Percentiles rank a stretch among this genome's conserved stretches.
Conservation (phyloP, 371 early-diverging fungal genomes). For the Apophysomyces elegans region DNA sequence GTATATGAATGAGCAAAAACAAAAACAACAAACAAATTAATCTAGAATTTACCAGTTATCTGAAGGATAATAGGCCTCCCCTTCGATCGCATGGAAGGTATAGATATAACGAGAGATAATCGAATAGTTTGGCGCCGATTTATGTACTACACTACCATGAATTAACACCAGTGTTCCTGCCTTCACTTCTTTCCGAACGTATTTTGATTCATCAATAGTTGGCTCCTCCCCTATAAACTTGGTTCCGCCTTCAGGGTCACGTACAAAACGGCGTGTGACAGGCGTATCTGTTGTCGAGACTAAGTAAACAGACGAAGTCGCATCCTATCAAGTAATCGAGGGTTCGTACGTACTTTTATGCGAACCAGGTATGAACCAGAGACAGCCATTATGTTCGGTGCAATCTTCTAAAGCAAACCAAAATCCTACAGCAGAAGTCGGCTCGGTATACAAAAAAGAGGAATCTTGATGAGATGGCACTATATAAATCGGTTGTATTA, state of each 20-base stretch:
- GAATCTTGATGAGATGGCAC: conserved; percentile 89
- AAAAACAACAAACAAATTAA: background rate
- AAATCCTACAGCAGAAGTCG: conserved; percentile 84
- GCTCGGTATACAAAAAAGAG: conserved; percentile 89
- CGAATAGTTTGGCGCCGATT: conserved; percentile 82
- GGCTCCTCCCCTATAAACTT: conserved; percentile 59
- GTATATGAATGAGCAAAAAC: background rate
- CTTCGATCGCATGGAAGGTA: conserved; percentile 94
- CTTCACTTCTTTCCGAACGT: conserved; percentile 45
- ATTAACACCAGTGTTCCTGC: conserved; percentile 85
- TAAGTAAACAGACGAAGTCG: background rate
- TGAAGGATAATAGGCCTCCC: conserved; percentile 61
- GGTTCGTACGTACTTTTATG: conserved; percentile 65
- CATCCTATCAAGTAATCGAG: too few relatives aligned
- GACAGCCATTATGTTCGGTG: conserved; percentile 86
- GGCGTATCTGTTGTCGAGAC: conserved; percentile 48
- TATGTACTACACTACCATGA: conserved; percentile 89
- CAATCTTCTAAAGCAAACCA: conserved; percentile 97
- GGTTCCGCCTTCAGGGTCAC: conserved; percentile 60
- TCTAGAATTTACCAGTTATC: conserved; percentile 66
- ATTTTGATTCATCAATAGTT: conserved; percentile 40
- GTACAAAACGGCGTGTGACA: conserved; percentile 77
- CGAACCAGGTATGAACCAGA: conserved; percentile 86
- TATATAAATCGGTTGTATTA: conserved; percentile 8
- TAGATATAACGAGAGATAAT: conserved; percentile 84